These are phyloP conservation scores for Diaporthe vaccinii DNA, from an alignment of 2,329 filamentous ascomycete species.

Conservation along the genomic window DNA sequence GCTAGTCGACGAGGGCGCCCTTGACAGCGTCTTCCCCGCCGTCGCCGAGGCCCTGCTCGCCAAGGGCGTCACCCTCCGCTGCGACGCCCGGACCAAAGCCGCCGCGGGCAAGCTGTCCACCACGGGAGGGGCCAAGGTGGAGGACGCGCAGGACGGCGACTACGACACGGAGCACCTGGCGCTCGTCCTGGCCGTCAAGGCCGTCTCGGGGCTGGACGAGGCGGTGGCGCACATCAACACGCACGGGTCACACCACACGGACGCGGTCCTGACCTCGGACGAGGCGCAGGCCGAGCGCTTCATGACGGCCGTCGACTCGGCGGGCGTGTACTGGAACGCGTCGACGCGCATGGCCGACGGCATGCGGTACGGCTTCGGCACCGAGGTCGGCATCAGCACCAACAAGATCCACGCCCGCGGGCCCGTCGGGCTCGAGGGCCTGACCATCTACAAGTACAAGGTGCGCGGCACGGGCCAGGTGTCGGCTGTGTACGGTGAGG, in stretches of 20 bases:
- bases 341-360: conserved; percentile 95
- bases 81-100: conserved; percentile 78
- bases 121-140: conserved; percentile 61
- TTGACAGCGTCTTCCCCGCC: conserved; percentile 75
- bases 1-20: conserved; percentile 81
- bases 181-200: conserved; percentile 86
- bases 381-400: conserved; percentile 97
- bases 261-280: conserved; percentile 85
- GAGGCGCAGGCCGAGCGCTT: conserved; percentile 80
- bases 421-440: conserved; percentile 91
- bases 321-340: conserved; percentile 97
- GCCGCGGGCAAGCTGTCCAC: conserved; percentile 67
- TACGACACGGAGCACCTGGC: conserved; percentile 92
- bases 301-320: conserved; percentile 87
- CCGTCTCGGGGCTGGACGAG: conserved; percentile 75
- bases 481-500: conserved; percentile 80
- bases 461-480: conserved; percentile 86
- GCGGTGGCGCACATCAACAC: conserved; percentile 92
- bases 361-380: conserved; percentile 97
- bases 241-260: conserved; percentile 94
- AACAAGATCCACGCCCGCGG: conserved; percentile 98
- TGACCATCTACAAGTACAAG: conserved; percentile 98
- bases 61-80: conserved; percentile 86
- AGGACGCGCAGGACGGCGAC: conserved; percentile 77
- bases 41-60: conserved; percentile 81